These are phyloP conservation scores for Starmera dryadoides DNA, from an alignment of 805 yeast genomes.

Conservation along the genomic window DNA sequence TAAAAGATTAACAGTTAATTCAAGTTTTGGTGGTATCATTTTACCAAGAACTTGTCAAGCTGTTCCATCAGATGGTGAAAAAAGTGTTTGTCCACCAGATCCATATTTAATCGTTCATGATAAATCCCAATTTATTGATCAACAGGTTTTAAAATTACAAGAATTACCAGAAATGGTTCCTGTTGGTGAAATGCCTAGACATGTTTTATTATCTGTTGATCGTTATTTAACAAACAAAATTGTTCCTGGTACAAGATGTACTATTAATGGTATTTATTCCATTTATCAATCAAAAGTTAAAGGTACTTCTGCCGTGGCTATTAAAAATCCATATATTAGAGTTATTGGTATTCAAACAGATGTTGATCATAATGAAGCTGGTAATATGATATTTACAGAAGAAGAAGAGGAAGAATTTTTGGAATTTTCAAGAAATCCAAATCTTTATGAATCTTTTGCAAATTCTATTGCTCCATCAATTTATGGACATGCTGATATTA, in stretches of 20 bases:
- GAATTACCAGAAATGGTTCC: constrained; percentile 99
- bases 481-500: constrained; percentile 89
- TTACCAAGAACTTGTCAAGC: constrained; percentile 65
- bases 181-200: constrained; percentile 98
- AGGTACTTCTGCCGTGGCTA: constrained; percentile 66
- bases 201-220: constrained; percentile 79
- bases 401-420: constrained; percentile 92
- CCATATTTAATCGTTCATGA: constrained; percentile 94
- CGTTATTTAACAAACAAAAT: constrained; percentile 84
- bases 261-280: constrained; percentile 87
- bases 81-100: constrained; percentile 73
- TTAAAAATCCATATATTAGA: constrained; percentile 85
- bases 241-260: constrained; percentile 93
- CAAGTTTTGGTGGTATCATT: constrained; percentile 65
- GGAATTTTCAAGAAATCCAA: constrained; percentile 72
- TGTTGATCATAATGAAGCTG: constrained; percentile 60
- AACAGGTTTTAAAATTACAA: constrained; percentile 87
- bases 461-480: constrained; percentile 94
- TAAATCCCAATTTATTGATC: constrained; percentile 88
- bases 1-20: constrained; percentile 48
- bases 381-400: constrained; percentile 62
- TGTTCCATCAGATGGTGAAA: constrained; percentile 43
- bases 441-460: constrained; percentile 79
- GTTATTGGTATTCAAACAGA: constrained; percentile 85
- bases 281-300: constrained; percentile 72